These are phyloP conservation scores for Rhodomyrtus psidioides DNA, from an alignment of 441 rosid genomes.

Conservation along the genomic window DNA sequence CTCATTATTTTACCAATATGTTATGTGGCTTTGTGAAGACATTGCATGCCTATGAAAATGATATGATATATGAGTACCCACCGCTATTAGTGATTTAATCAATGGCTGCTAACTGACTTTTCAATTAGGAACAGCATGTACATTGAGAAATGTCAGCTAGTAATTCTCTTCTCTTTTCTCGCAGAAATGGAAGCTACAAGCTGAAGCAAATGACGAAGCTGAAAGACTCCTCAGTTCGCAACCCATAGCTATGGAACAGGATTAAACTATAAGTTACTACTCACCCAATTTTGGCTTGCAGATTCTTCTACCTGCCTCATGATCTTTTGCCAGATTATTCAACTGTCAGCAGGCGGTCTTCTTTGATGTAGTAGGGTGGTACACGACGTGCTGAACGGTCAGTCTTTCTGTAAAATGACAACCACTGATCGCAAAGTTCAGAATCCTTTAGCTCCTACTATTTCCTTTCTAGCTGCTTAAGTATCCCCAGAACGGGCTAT, in stretches of 20 bases:
- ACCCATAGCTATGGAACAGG: conserved; percentile 26
- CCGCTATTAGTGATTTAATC: background rate
- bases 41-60: background rate
- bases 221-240: conserved; percentile 81
- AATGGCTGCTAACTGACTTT: background rate
- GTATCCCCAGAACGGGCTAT: background rate
- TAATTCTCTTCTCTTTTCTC: background rate
- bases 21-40: background rate
- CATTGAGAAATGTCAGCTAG: background rate
- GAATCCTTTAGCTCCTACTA: background rate
- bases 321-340: background rate
- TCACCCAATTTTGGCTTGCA: background rate
- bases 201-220: conserved; percentile 94
- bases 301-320: background rate
- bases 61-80: background rate
- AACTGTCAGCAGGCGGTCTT: background rate
- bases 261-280: background rate
- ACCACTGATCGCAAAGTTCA: background rate
- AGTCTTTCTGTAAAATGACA: background rate
- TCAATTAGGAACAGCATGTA: background rate
- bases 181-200: conserved; percentile 89
- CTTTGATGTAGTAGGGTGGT: background rate
- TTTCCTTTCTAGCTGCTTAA: background rate
- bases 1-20: background rate
- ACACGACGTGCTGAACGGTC: background rate